Percentiles rank a stretch among this genome's conserved stretches.
Evolutionary conservation across 306 rosid species (phyloP).

Genomic region (Begonia loranthoides): DNA sequence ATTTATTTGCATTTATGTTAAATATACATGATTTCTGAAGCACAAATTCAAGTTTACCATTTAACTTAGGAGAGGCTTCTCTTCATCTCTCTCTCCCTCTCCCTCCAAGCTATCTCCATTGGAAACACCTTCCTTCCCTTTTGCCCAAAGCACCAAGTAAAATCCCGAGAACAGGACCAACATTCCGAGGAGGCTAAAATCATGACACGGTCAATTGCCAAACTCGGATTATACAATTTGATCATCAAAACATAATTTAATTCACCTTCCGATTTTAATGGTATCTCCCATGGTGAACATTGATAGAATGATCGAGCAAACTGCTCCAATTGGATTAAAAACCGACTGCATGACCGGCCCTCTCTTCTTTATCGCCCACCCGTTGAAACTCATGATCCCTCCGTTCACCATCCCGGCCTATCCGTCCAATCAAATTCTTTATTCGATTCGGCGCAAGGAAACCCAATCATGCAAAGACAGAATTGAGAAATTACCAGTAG

Average conservation of each 20-base stretch:
- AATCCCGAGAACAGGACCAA: slow-evolving; percentile 70
- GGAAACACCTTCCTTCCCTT: slow-evolving; percentile 49
- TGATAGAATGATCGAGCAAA: slow-evolving; percentile 58
- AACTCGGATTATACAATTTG: too few species aligned
- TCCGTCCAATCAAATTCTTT: background rate
- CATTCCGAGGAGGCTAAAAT: slow-evolving; percentile 64
- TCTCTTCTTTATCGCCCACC: slow-evolving; percentile 87
- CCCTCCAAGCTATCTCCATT: slow-evolving; percentile 20
- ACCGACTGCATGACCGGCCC: slow-evolving; percentile 81
- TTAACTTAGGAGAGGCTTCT: slow-evolving; percentile 35
- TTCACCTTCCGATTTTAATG: slow-evolving; percentile 52
- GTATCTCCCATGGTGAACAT: slow-evolving; percentile 32
- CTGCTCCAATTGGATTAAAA: slow-evolving; percentile 68
- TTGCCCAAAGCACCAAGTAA: slow-evolving; percentile 81
- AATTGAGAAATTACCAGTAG: slow-evolving; percentile 26
- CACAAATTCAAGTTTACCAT: background rate
- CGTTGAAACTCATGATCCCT: slow-evolving; percentile 47
- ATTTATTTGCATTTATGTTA: background rate
- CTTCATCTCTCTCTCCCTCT: slow-evolving; percentile 35
- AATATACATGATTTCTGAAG: background rate
- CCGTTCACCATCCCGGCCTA: slow-evolving; percentile 73
- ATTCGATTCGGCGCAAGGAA: background rate
- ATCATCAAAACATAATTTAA: background rate
- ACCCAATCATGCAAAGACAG: too few species aligned
- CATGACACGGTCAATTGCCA: background rate